Evolutionary conservation across 1,284 basidiomycete genomes (phyloP), one percentile per base, ranked within the genome.

Genomic region (Rhizoctonia solani): DNA sequence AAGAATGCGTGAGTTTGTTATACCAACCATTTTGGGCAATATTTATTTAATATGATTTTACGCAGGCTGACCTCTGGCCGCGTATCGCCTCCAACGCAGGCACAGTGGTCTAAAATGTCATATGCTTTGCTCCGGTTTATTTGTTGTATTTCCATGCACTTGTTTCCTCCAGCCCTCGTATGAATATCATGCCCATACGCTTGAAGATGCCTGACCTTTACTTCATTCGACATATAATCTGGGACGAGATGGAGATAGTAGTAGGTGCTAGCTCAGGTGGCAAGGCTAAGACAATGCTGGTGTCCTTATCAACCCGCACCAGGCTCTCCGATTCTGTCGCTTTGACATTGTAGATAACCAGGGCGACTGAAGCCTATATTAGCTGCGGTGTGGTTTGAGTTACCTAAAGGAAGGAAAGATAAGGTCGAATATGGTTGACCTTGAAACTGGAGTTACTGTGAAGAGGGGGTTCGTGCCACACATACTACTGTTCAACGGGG

Each of bases 71-170:
- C 85, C 86, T 99, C 72, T 99, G 97, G 96, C 96, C 96, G 73
- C 95, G 96, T 95, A 98, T 99, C 75, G 92, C 92, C 70, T 94
- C 95, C 73, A 98, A 98, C 83, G 95, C 95, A 72, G 95, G 95
- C 77, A 98, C 95, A 72, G 96, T 99, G 79, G 96, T 98, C 73
- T 85, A 83, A 82, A 67, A 37, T 13, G 23, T 55, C 61, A 55
- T 27, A 56, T 52, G 58, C 49, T 25, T 37, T 55, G 42, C 25
- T n/a, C 4, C 25, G 37, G 13, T 54, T 63, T 34, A 65, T 59
- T 70, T 55, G 68, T 72, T 68, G 71, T 69, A 70, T 69, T 65
- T 37, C 37, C 47, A 65, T 68, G 47, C 58, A 58, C 29, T 67
- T 65, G 47, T 34, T 49, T n/a, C n/a, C n/a, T 47, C 3, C 27